phyloP scores from a whole-genome alignment of 177 flowering plant species.

The Vitis hybrid region DNA sequence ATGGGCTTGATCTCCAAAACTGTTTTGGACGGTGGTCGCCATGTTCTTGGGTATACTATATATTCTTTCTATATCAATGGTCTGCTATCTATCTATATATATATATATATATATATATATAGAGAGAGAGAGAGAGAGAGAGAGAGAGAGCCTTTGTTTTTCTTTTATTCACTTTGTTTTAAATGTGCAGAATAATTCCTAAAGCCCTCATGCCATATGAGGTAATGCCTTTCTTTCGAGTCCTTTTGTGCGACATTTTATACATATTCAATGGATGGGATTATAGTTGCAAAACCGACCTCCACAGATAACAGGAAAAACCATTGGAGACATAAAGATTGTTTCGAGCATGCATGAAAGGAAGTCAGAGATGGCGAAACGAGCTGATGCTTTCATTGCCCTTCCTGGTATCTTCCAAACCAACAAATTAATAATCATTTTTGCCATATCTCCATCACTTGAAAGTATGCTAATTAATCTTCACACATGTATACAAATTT shows the following conservation, averaged over 20 bases:
- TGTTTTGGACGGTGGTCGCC: conserved; percentile 72
- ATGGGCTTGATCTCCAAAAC: conserved; percentile 68
- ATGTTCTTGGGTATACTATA: conserved; percentile 65
- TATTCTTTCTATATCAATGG: not conserved
- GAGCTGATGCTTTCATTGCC: conserved; percentile 82
- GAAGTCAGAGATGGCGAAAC: conserved; percentile 72
- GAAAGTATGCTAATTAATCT: too few relatives aligned
- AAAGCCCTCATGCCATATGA: conserved; percentile 56
- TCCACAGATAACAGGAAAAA: conserved; percentile 60
- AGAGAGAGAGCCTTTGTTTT: not conserved
- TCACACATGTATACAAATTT: too few relatives aligned
- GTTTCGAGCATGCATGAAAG: conserved; percentile 82
- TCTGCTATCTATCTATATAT: too few relatives aligned
- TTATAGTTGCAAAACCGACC: not conserved
- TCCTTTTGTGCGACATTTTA: not conserved
- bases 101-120: too few relatives aligned
- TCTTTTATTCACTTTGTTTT: not conserved
- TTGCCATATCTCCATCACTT: too few relatives aligned
- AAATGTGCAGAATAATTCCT: conserved; percentile 53
- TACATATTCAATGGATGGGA: too few relatives aligned
- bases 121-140: too few relatives aligned
- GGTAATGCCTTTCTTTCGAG: conserved; percentile 30
- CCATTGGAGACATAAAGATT: conserved; percentile 57
- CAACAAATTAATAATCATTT: too few relatives aligned
- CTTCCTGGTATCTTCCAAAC: conserved; percentile 53